Evolutionary conservation across 1,139 yeast genomes (phyloP).

Genomic region (Kodamaea anthophila): DNA sequence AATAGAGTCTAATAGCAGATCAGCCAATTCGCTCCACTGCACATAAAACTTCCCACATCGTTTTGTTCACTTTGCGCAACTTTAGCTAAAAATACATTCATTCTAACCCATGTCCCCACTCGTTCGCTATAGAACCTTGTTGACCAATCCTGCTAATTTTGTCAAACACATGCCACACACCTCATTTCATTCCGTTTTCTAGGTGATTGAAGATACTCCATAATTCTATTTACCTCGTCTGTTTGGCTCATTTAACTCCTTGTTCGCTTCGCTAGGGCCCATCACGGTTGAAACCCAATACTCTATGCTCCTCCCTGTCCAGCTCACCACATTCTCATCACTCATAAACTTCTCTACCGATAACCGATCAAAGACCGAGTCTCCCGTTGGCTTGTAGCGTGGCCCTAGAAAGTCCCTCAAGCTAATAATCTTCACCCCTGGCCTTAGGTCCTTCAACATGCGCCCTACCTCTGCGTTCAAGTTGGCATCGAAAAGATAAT

Average conservation of each 20-base stretch:
- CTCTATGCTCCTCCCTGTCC: conserved; percentile 85
- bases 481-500: conserved; percentile 72
- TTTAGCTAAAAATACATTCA: no score
- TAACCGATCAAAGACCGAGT: conserved; percentile 57
- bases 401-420: conserved; percentile 68
- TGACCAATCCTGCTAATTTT: no score
- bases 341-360: conserved; percentile 58
- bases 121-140: no score
- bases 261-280: neutral
- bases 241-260: neutral
- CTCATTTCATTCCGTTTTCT: no score
- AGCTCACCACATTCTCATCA: conserved; percentile 66
- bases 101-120: no score
- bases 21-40: no score
- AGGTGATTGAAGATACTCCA: no score
- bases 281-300: conserved; percentile 75
- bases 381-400: conserved; percentile 48
- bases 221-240: no score
- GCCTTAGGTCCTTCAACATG: conserved; percentile 54
- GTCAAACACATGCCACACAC: no score
- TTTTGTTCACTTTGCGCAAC: no score
- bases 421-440: conserved; percentile 76
- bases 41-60: no score
- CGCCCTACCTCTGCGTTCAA: conserved; percentile 65
- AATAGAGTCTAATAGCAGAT: no score